A percentile compares a stretch with the other conserved stretches of the same genome.
Conservation (phyloP, 2,329 filamentous ascomycete genomes). For the Fusarium fujikuroi region DNA sequence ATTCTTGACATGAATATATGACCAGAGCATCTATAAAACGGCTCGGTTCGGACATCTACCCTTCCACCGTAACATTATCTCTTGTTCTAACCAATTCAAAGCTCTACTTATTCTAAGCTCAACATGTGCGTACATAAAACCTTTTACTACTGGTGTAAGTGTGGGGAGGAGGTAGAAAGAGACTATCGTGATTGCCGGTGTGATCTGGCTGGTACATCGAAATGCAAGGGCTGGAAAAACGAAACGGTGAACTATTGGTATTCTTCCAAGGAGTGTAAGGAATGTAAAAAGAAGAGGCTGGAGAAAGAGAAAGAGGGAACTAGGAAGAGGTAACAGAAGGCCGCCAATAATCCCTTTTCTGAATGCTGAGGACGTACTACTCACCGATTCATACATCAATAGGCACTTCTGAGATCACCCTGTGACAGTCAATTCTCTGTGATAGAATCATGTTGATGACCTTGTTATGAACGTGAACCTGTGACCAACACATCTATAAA, state of each 20-base stretch:
- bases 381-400: fast-evolving
- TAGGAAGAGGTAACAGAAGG: not conserved
- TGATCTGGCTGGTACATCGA: not conserved
- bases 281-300: not conserved
- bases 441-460: not conserved
- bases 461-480: not conserved
- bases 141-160: not conserved
- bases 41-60: not conserved
- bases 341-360: not conserved
- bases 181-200: not conserved
- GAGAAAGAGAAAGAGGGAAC: not conserved
- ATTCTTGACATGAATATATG: not conserved
- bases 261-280: not conserved
- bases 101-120: fast-evolving
- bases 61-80: not conserved
- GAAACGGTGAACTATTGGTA: not conserved
- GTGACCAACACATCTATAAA: not conserved
- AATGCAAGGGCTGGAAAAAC: not conserved
- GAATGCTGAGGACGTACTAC: not conserved
- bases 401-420: too few relatives aligned
- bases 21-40: not conserved
- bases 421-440: fast-evolving
- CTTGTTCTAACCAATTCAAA: fast-evolving
- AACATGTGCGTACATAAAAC: not conserved
- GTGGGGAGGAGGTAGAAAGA: not conserved